A percentile compares a stretch with the other conserved stretches of the same genome.
Conservation (phyloP, 352 stramenopile genomes). For the Phytophthora melonis region DNA sequence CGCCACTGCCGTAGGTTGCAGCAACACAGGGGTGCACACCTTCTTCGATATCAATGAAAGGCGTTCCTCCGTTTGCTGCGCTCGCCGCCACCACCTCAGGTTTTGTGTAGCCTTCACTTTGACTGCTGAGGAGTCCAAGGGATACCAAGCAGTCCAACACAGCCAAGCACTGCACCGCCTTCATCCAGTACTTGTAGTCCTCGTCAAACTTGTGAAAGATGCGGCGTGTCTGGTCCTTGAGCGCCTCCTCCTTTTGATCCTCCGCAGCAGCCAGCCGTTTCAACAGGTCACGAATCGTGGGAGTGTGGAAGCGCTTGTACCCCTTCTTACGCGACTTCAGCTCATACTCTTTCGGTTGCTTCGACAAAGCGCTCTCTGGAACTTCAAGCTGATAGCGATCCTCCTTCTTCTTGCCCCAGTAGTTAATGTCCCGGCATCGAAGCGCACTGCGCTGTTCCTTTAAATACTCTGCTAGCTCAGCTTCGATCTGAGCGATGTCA, state of each 20-base stretch:
- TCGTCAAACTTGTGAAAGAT: slow-evolving; percentile 98
- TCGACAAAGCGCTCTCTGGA: slow-evolving; percentile 77
- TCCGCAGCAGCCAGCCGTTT: slow-evolving; percentile 81
- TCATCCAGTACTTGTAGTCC: slow-evolving; percentile 94
- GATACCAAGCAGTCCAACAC: slow-evolving; percentile 97
- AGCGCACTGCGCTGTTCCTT: slow-evolving; percentile 74
- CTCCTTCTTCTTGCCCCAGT: slow-evolving; percentile 97
- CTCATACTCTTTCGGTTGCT: slow-evolving; percentile 95
- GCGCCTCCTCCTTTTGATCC: slow-evolving; percentile 76
- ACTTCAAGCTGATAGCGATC: slow-evolving; percentile 95
- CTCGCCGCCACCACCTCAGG: slow-evolving; percentile 89
- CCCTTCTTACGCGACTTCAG: slow-evolving; percentile 95
- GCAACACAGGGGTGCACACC: slow-evolving; percentile 96
- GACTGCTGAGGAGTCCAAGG: slow-evolving; percentile 93
- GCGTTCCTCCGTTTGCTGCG: slow-evolving; percentile 50
- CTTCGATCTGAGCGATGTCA: slow-evolving; percentile 87
- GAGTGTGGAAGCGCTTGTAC: slow-evolving; percentile 93
- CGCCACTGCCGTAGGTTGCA: slow-evolving; percentile 70
- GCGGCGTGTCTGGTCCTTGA: slow-evolving; percentile 90
- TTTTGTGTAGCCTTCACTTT: slow-evolving; percentile 94
- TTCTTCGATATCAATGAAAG: slow-evolving; percentile 93
- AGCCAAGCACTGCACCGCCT: slow-evolving; percentile 91
- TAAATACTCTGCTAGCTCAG: slow-evolving; percentile 94
- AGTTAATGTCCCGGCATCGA: slow-evolving; percentile 90
- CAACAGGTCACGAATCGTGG: slow-evolving; percentile 85